Base-by-base conservation (phyloP, 352 stramenopile genomes). In the Pythium volutum region DNA sequence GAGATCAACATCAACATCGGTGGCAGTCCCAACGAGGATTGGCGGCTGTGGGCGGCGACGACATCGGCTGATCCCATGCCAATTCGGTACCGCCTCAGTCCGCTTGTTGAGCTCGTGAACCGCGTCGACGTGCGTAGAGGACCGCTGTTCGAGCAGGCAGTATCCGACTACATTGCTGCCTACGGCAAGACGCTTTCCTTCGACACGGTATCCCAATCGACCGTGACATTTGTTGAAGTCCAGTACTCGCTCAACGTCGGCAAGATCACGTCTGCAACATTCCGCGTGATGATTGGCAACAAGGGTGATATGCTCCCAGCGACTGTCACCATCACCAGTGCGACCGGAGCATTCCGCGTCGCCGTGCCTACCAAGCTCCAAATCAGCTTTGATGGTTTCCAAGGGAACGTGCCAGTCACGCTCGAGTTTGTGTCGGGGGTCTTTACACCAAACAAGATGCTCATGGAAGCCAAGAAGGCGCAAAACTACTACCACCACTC, bases 1-100 rank as follows among this genome's bases (percentile, higher is more conserved):
- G 66, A 73, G 33, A 39, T 73, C 52, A 73, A 67, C 47, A 73
- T 73, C 41, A 73, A 73, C 39, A 62, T 73, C 6, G 66, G 66
- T 8, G 66, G 66, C 8, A 70, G 61, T 33, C 66, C 66, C 11
- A 73, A 61, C 31, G 66, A 73, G 4, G 66, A 73, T 49, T 73
- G 66, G 66, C 61, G 62, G 25, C 50, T 67, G n/a, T 70, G 66
- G 66, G 66, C 66, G 15, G 26, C 52, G 41, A 64, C 61, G 25
- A 62, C 61, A 4, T 57, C 50, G 9, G 56, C 59, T n/a, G 47
- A 61, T 29, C 66, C 66, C 6, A 73, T 73, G 56, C 52, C 66
- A 1, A 70, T 70, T 22, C 62, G 62, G 12, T 70, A 73, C 29
- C 61, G 55, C 10, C 46, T 70, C n/a, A 65, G 50, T n/a, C 59